Conservation (phyloP, 176 grass and related monocot genomes). For the Rhynchospora tenuis region DNA sequence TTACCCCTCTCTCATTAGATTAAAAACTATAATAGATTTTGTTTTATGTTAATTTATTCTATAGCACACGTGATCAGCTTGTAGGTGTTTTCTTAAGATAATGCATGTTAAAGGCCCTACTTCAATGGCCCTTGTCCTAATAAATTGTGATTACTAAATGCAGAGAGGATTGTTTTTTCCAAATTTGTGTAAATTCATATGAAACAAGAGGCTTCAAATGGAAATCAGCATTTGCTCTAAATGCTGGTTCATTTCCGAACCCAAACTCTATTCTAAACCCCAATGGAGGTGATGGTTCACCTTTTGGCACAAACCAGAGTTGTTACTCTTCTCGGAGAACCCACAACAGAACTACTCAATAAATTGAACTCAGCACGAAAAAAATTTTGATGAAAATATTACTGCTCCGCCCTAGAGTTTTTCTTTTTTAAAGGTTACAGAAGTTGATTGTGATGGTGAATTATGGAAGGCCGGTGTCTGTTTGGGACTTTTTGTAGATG, state of each 20-base stretch:
- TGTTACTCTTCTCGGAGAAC: slow-evolving; percentile 54
- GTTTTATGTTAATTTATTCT: not conserved
- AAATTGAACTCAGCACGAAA: slow-evolving; percentile 72
- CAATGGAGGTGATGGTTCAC: slow-evolving; percentile 39
- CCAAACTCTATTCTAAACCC: slow-evolving; percentile 35
- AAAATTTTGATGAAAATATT: slow-evolving; percentile 77
- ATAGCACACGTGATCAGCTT: not conserved
- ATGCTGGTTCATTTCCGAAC: slow-evolving; percentile 55
- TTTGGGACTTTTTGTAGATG: slow-evolving; percentile 87
- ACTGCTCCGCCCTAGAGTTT: slow-evolving; percentile 78
- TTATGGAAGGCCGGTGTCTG: slow-evolving; percentile 88
- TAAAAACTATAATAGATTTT: too few relatives aligned
- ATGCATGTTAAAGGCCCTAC: not conserved
- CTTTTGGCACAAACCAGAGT: slow-evolving; percentile 69
- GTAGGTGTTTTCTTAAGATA: not conserved
- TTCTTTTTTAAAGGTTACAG: slow-evolving; percentile 63
- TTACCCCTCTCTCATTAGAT: too few relatives aligned
- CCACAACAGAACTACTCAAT: slow-evolving; percentile 50
- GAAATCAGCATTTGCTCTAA: slow-evolving; percentile 55
- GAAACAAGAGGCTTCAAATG: slow-evolving; percentile 43
- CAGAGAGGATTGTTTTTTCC: not conserved
- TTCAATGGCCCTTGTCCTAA: too few relatives aligned
- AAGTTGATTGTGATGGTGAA: slow-evolving; percentile 62
- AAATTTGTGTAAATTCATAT: slow-evolving; percentile 37
- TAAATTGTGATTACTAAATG: too few relatives aligned